phyloP scores from a whole-genome alignment of 1,139 yeast species.

The Yamadazyma friedrichii region DNA sequence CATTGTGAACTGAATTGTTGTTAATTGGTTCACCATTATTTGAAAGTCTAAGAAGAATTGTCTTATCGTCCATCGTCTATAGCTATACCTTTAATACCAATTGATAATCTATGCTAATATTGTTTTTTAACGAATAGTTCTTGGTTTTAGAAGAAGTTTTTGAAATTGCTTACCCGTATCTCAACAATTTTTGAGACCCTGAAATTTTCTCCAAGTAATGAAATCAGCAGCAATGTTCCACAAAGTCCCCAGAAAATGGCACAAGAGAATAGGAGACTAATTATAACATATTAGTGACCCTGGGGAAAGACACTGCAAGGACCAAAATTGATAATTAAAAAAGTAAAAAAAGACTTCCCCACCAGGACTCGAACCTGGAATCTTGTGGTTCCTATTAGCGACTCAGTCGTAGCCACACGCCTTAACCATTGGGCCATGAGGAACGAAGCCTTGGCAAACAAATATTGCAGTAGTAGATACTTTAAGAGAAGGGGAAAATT shows the following conservation, averaged over 20 bases:
- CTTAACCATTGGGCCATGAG: conserved; percentile 59
- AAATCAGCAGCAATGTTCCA: background rate
- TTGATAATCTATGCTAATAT: background rate
- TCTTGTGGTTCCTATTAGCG: conserved; percentile 69
- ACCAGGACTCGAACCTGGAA: conserved; percentile 96
- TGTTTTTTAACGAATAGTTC: no score
- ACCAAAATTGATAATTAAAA: background rate
- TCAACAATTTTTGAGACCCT: no score
- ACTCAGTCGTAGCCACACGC: conserved; percentile 53
- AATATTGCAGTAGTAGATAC: no score
- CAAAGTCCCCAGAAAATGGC: no score
- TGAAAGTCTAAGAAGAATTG: conserved; percentile 49
- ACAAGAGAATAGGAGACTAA: no score
- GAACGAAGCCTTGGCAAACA: conserved; percentile 38
- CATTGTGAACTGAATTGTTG: conserved; percentile 43
- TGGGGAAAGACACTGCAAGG: no score
- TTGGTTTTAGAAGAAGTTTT: no score
- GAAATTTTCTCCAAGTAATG: background rate
- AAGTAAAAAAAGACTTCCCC: conserved; percentile 64
- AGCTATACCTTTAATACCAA: background rate
- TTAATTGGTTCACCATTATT: conserved; percentile 59
- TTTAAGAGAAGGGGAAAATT: no score
- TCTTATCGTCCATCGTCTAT: conserved; percentile 8
- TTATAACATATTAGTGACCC: no score
- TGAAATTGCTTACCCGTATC: no score